A percentile compares a stretch with the other conserved stretches of the same genome.
Conservation (phyloP, 768 basidiomycete genomes). For the Amanita rimosa region DNA sequence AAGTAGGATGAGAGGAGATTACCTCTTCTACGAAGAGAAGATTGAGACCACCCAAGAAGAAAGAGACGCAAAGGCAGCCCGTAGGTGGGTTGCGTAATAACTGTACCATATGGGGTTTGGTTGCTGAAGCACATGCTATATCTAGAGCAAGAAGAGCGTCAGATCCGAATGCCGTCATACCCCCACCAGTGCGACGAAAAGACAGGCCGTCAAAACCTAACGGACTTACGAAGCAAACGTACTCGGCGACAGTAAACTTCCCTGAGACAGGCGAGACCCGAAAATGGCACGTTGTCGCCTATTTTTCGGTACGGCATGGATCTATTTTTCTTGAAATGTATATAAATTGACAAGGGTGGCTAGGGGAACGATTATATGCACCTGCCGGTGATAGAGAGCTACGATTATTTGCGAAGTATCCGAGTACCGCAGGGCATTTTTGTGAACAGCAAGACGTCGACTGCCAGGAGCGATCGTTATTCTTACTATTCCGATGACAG, state of each 20-base stretch:
- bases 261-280: slow-evolving; percentile 44
- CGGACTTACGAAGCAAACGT: slow-evolving; percentile 81
- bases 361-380: slow-evolving; percentile 60
- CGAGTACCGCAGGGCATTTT: slow-evolving; percentile 65
- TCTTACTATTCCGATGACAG: slow-evolving; percentile 36
- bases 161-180: slow-evolving; percentile 46
- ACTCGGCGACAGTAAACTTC: slow-evolving; percentile 63
- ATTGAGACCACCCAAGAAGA: slow-evolving; percentile 74
- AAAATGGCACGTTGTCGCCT: slow-evolving; percentile 81
- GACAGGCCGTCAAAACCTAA: slow-evolving; percentile 70
- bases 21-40: slow-evolving; percentile 78
- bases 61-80: slow-evolving; percentile 68
- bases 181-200: slow-evolving; percentile 57
- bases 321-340: background rate
- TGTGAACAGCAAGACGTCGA: slow-evolving; percentile 50
- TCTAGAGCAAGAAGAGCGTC: slow-evolving; percentile 45
- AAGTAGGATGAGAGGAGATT: slow-evolving; percentile 76
- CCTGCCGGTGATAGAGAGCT: slow-evolving; percentile 64
- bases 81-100: slow-evolving; percentile 39
- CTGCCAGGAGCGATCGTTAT: slow-evolving; percentile 28
- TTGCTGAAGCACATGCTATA: slow-evolving; percentile 5
- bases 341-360: background rate
- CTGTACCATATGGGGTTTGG: slow-evolving; percentile 10
- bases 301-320: slow-evolving; percentile 39
- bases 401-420: slow-evolving; percentile 60